Evolutionary conservation across 129 eudicot genomes (phyloP).

Genomic region (Pseudognaphalium luteoalbum): DNA sequence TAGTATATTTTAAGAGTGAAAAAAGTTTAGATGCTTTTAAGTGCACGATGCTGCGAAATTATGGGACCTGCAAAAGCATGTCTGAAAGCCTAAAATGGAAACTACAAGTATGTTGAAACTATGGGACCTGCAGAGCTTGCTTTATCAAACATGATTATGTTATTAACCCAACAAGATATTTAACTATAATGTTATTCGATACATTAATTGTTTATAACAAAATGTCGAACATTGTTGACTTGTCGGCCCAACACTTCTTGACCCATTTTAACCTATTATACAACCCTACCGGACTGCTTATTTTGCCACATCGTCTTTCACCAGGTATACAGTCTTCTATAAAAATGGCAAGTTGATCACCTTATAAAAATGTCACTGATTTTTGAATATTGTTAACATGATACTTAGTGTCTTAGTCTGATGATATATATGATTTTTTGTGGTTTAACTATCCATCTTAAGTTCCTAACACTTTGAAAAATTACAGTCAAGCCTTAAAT

Average conservation of each 20-base stretch:
- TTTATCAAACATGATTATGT: constrained; percentile 3
- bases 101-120: background rate
- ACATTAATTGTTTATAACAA: background rate
- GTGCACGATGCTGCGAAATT: background rate
- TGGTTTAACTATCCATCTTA: background rate
- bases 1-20: background rate
- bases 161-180: background rate
- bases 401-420: background rate
- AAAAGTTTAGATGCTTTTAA: constrained; percentile 3
- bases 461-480: background rate
- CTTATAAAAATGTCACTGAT: constrained; percentile 6
- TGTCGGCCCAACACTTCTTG: background rate
- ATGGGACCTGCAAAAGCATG: constrained; percentile 5
- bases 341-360: constrained; percentile 6
- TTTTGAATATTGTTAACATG: background rate
- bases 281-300: background rate
- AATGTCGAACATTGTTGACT: background rate
- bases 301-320: background rate
- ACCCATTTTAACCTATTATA: constrained; percentile 4
- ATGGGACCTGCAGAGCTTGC: background rate
- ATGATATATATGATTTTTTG: background rate
- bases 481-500: constrained; percentile 60
- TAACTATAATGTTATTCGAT: background rate
- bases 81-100: background rate
- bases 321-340: background rate